Conservation (phyloP, 2,329 filamentous ascomycete species). For the Fulvia fulva region DNA sequence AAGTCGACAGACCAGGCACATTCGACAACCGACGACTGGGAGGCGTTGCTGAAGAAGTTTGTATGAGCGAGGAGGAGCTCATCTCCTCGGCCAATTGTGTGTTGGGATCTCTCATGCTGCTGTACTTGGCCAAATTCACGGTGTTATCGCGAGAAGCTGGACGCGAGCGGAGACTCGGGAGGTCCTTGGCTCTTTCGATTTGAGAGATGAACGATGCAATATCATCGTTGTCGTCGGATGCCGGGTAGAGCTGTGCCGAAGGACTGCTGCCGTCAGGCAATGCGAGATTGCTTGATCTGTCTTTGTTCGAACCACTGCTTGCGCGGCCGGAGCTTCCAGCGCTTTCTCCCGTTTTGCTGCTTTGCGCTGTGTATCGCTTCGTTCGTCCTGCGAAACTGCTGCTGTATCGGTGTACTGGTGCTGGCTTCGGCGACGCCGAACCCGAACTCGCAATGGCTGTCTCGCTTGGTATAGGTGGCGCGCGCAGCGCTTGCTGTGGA, state of each 20-base stretch:
- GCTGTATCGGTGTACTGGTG: slow-evolving; percentile 77
- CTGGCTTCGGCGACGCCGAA: slow-evolving; percentile 73
- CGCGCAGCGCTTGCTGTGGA: slow-evolving; percentile 69
- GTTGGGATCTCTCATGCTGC: slow-evolving; percentile 84
- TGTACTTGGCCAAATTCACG: slow-evolving; percentile 60
- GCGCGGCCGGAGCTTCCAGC: slow-evolving; percentile 76
- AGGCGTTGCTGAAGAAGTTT: slow-evolving; percentile 70
- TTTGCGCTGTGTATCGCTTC: slow-evolving; percentile 67
- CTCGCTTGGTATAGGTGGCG: slow-evolving; percentile 60
- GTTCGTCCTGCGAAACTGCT: slow-evolving; percentile 90
- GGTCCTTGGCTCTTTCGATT: slow-evolving; percentile 82
- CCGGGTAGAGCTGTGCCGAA: neutral
- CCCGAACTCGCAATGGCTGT: slow-evolving; percentile 61
- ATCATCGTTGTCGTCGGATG: slow-evolving; percentile 71
- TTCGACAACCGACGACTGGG: slow-evolving; percentile 68
- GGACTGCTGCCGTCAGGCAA: neutral
- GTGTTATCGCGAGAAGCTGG: slow-evolving; percentile 53
- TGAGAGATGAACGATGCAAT: slow-evolving; percentile 90
- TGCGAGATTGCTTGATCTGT: slow-evolving; percentile 9
- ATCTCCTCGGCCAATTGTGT: slow-evolving; percentile 87
- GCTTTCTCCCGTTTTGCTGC: slow-evolving; percentile 68
- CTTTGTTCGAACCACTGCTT: slow-evolving; percentile 63
- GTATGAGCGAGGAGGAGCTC: slow-evolving; percentile 80
- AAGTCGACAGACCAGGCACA: slow-evolving; percentile 67
- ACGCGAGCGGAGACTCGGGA: slow-evolving; percentile 67